Base-by-base conservation (phyloP, 2,329 filamentous ascomycete species). In the Aureobasidium leucospermi region DNA sequence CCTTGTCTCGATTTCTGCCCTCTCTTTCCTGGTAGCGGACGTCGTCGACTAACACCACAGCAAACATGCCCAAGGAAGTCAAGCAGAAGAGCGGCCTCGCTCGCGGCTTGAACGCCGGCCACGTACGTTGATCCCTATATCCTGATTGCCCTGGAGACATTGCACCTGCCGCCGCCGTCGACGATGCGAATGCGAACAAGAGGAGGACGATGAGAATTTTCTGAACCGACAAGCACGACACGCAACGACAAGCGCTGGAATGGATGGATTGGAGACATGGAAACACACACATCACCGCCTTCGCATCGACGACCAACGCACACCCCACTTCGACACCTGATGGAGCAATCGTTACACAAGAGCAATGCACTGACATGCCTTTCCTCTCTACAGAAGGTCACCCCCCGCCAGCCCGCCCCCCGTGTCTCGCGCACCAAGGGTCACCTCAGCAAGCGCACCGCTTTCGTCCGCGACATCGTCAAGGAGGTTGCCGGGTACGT, bases 401-500 rank as follows among this genome's bases (percentile, higher is more conserved):
- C 78, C 60, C 76, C 77, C 47, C 77, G 74, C 72, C 75, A 76
- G 68, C 74, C 76, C 61, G 76, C 76, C 67, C 71, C 75, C 65
- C 75, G 74, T 66, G 75, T 79, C 67, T 80, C 78, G 66, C 75
- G 77, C 90, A 92, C 86, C 82, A 97, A 96, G 86, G 94, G 94
- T 71, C 89, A 94, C 81, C 82, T 96, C 75, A 95, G 89, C 83
- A 96, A 96, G 87, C 87, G 92, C 74, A 97, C 94, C 71, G 86
- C 89, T 72, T 97, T 99, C 81, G 93, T 97, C 71, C 86, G 94
- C 72, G 92, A 96, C 75, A 88, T 99, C 76, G 90, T 96, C 78
- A 96, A 95, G 85, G 94, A 99, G 84, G 94, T 97, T 78, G 87
- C 92, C 79, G 94, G 89, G 88, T 91, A 85, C 74, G 87, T 83